Evolutionary conservation across 139 green algal species (phyloP), one percentile per base, ranked within the genome.

Genomic region (Marvania coccoides): DNA sequence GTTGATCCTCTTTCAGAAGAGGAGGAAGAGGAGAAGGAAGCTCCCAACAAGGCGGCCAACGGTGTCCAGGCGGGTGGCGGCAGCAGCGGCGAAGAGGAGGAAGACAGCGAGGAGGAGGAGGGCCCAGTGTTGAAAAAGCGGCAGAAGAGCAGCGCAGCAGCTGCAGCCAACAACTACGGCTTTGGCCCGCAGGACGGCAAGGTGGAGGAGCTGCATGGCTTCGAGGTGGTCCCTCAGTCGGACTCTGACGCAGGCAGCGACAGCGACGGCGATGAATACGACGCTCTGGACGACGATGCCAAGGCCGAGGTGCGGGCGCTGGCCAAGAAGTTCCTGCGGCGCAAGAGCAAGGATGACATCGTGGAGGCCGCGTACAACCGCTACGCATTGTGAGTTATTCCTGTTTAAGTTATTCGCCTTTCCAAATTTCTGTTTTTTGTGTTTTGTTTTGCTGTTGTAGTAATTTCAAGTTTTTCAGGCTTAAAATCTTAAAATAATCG

Each of bases 291-390:
- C 10, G 69, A 80, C 45, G 47, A 53, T 12, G 55, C 54, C 14
- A 78, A 78, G 53, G 80, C 80, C 5, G 84, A 94, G 77, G 77
- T 96, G 51, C 78, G 90, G 35, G 91, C 91, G 6, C 67, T 96
- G 47, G 90, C 88, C 8, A 88, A 87, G 76, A 84, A 85, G 69
- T 92, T 95, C 82, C 76, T 95, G 58, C 71, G 77, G 47, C 72
- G 73, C 7, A 78, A 88, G 23, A 84, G 83, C 54, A 87, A 87
- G 57, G 56, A 95, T 54, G 86, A 80, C 45, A 90, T 99, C 19
- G 61, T 99, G 39, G 92, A 99, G 39, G 87, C 81, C 0, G 91
- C 89, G 6, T 99, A 98, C 87, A 96, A 96, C 82, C 76, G 86
- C 14, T 85, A 90, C 70, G 79, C 80, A 19, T 94, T 92, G 61